A percentile compares a stretch with the other conserved stretches of the same genome.
These are phyloP conservation scores for Populus simonii DNA, from an alignment of 345 rosid species.

Conservation along the genomic window DNA sequence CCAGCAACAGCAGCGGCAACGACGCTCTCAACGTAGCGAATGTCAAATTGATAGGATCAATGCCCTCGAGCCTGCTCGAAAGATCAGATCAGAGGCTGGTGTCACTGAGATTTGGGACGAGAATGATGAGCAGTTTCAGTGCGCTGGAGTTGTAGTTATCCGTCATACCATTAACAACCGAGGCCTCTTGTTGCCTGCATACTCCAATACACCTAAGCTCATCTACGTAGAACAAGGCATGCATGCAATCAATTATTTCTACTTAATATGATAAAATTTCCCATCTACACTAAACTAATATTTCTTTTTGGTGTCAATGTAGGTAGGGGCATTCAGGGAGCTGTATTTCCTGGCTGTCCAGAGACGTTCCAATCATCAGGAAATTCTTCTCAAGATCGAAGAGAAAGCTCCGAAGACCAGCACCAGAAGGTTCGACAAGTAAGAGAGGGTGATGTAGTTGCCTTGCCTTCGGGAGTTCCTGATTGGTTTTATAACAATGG, in stretches of 20 bases:
- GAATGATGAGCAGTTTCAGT: conserved; percentile 34
- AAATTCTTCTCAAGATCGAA: neutral
- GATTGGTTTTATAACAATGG: conserved; percentile 51
- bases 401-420: neutral
- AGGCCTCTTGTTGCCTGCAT: conserved; percentile 46
- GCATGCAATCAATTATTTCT: neutral
- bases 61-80: conserved; percentile 31
- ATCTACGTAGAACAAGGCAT: conserved; percentile 43
- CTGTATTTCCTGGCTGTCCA: conserved; percentile 37
- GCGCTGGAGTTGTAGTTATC: conserved; percentile 40
- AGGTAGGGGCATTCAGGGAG: conserved; percentile 39
- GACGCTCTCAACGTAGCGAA: conserved; percentile 14
- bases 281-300: neutral
- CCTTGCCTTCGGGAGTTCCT: conserved; percentile 38
- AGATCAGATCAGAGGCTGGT: conserved; percentile 39
- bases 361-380: conserved; percentile 25
- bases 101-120: conserved; percentile 42
- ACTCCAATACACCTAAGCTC: conserved; percentile 34
- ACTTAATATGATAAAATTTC: neutral
- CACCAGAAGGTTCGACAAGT: conserved; percentile 30
- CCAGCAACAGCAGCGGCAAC: conserved; percentile 6
- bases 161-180: conserved; percentile 31
- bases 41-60: conserved; percentile 34
- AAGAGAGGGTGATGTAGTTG: conserved; percentile 41
- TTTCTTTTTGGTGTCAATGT: neutral